phyloP scores from a whole-genome alignment of 164 flowering plant species.

The Vitis cinerea region DNA sequence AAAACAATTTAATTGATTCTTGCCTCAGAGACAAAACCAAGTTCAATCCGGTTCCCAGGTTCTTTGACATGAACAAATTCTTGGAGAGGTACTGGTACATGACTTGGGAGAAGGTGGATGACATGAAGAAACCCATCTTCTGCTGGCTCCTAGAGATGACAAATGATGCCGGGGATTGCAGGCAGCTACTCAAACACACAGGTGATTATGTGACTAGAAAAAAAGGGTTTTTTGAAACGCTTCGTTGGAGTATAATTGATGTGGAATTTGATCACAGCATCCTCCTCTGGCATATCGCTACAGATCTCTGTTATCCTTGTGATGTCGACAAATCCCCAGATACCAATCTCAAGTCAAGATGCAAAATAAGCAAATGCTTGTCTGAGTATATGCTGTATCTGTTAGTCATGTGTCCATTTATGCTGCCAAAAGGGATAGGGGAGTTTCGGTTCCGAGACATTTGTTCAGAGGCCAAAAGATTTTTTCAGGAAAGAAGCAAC shows the following conservation, averaged over 20 bases:
- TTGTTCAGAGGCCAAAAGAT: neutral
- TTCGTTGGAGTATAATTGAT: neutral
- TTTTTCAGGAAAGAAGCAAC: no score
- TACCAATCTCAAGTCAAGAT: neutral
- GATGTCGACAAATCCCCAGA: neutral
- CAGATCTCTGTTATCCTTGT: slow-evolving; percentile 1
- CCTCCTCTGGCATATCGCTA: slow-evolving; percentile 13
- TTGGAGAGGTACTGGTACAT: neutral
- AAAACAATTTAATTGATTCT: neutral
- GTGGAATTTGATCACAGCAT: slow-evolving; percentile 7
- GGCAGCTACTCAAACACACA: neutral
- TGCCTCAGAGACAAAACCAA: neutral
- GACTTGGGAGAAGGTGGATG: neutral
- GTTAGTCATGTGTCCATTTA: slow-evolving; percentile 3
- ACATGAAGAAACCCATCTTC: slow-evolving; percentile 7
- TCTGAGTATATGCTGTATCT: slow-evolving; percentile 14
- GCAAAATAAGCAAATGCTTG: neutral
- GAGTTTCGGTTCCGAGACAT: no score
- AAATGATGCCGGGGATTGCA: neutral
- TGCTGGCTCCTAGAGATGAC: neutral
- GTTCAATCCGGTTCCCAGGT: neutral
- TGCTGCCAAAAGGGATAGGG: slow-evolving; percentile 10
- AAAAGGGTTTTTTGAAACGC: no score
- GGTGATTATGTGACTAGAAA: neutral
- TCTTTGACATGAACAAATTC: neutral